A percentile compares a stretch with the other conserved stretches of the same genome.
These are phyloP conservation scores for Rosa multiflora DNA, from an alignment of 306 rosid genomes.

Conservation along the genomic window DNA sequence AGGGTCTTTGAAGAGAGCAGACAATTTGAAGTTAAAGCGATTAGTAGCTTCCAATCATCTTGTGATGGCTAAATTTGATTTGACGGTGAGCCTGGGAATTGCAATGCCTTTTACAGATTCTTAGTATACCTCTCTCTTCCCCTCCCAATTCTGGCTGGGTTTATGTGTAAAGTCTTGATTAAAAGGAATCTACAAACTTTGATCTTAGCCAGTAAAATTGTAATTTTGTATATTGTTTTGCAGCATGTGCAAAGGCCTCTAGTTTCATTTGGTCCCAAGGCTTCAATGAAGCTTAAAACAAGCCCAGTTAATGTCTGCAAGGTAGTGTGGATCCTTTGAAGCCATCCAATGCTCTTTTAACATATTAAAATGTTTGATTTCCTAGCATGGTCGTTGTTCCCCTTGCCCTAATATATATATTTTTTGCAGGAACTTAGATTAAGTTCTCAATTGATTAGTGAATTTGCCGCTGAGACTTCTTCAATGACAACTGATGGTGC, in stretches of 20 bases:
- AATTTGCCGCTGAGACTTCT: constrained; percentile 71
- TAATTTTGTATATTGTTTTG: constrained; percentile 27
- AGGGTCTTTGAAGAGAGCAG: constrained; percentile 95
- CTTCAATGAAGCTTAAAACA: constrained; percentile 80
- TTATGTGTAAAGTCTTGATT: neutral
- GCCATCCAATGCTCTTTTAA: constrained; percentile 29
- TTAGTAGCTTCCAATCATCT: constrained; percentile 95
- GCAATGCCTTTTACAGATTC: neutral
- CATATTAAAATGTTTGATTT: constrained; percentile 14
- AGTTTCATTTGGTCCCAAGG: constrained; percentile 92
- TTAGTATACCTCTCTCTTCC: neutral
- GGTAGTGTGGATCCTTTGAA: constrained; percentile 45
- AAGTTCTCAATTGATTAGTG: constrained; percentile 79
- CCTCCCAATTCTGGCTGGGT: neutral
- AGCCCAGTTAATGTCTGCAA: constrained; percentile 78
- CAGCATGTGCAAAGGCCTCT: constrained; percentile 97
- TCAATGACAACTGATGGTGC: constrained; percentile 78
- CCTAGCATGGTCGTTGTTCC: constrained; percentile 7
- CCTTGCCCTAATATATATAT: constrained; percentile 15
- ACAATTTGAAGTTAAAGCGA: constrained; percentile 77
- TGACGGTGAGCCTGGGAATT: constrained; percentile 61
- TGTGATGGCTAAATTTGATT: constrained; percentile 88
- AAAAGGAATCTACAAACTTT: neutral
- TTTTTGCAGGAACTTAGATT: constrained; percentile 76
- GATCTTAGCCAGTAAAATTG: neutral